Base-by-base conservation (phyloP, 768 basidiomycete species). In the Lactarius quietus region DNA sequence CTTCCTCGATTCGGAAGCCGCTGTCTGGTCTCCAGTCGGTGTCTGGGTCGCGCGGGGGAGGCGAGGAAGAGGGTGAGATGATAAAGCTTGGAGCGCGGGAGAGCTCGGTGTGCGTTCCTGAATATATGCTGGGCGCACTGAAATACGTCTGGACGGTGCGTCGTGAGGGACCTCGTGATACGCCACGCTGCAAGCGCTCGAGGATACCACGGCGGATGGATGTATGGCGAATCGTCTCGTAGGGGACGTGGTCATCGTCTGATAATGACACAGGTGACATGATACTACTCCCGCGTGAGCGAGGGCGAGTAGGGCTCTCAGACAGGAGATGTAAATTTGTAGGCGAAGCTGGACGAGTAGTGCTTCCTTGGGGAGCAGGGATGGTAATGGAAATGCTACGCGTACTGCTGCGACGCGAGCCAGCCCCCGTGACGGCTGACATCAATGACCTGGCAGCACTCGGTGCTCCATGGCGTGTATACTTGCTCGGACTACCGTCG, bases 131-230 rank as follows among this genome's bases (percentile, higher is more conserved):
- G n/a, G 67, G 63, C 12, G 62, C 63, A 33, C 65, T 65, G 51
- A 58, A 26, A 57, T 68, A 64, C 15, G 65, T 62, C 26, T 48
- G 48, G 17, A 51, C 8, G 10, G 65, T 66, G 35, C 57, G 65
- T 6, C 65, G 65, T 18, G 65, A 62, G 8, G 57, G 39, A 26
- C 63, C 68, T 61, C 63, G 62, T 65, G 55, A 61, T 67, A 61
- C 39, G 71, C 70, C 3, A 69, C 61, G 59, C 36, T 70, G 71
- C 20, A 77, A 74, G 68, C 74, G 76, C 68, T 80, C 81, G 54
- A 84, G 71, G 38, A 85, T 81, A 12, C 77, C 80, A 10, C 83
- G 80, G 57, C 82, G 79, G 70, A 84, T 83, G 68, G 81, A 82
- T 70, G 79, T 81, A 68, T 82, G 81, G 8, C 81, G 77, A 23